These are phyloP conservation scores for Helotiales sp. DNA, from an alignment of 2,329 filamentous ascomycete genomes.

Conservation along the genomic window DNA sequence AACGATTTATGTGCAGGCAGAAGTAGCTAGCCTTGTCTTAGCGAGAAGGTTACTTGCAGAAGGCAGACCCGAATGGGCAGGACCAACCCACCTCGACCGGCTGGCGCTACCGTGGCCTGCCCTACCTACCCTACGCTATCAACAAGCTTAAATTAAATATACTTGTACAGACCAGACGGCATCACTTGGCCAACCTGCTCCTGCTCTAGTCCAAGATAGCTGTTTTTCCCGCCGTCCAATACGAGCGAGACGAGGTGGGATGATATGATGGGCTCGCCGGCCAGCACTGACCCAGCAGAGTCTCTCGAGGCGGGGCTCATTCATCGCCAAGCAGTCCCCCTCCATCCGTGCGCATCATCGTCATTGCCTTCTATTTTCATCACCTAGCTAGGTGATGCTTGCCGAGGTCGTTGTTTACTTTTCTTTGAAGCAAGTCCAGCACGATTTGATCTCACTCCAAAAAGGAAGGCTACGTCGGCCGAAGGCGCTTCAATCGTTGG, in stretches of 20 bases:
- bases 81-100: not conserved
- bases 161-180: not conserved
- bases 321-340: not conserved
- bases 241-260: not conserved
- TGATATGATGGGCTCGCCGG: no score
- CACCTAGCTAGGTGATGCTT: not conserved
- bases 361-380: slow-evolving; percentile 4
- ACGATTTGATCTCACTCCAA: no score
- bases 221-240: not conserved
- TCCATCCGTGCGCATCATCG: not conserved
- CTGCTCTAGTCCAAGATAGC: not conserved
- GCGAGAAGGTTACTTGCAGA: not conserved
- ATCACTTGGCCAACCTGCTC: not conserved
- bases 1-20: not conserved
- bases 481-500: not conserved
- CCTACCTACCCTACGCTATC: not conserved
- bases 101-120: not conserved
- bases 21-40: no score
- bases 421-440: no score
- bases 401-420: no score
- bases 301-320: not conserved
- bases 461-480: not conserved
- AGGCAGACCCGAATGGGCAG: not conserved
- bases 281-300: not conserved
- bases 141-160: not conserved